Base-by-base conservation (phyloP, 192 early-diverging fungal genomes). In the Entomortierella lignicola region DNA sequence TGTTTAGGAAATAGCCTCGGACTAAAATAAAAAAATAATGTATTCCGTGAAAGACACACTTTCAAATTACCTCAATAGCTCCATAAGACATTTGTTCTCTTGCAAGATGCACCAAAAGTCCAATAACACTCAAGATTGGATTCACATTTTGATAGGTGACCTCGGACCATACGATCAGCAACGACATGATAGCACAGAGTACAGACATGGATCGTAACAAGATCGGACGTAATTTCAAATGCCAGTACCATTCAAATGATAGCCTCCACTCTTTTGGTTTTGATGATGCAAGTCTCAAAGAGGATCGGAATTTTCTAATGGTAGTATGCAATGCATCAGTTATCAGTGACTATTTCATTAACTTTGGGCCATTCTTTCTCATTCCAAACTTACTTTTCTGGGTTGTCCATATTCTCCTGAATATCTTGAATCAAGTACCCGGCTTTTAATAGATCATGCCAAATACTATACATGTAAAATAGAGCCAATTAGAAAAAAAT, bases 81-180 rank as follows among this genome's bases (percentile, higher is more conserved):
- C 88, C 86, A 70, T 92, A 92, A 12, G 87, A 85, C 32, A 79
- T 59, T 29, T 52, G 61, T 55, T 79, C 66, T 27, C 62, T 85
- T 55, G 13, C 86, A 81, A 80, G 81, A 57, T 29, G 87, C 64
- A 56, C 85, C 81, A 80, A 90, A 59, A 53, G 94, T 60, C 84
- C 88, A 54, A 96, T 91, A 56, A 94, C 88, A 7, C 93, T 95
- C 44, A 97, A 71, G 7, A 87, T 83, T 30, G 91, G 89, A 25
- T 83, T 80, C 13, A 77, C 56, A 31, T 91, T 63, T 61, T 95
- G 94, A 72, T 97, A 98, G 0, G 94, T 97, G 34, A 95, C 85
- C 81, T 99, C 97, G 4, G 95, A 97, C 97, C 97, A 99, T 30
- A 99, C 82, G 32, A 99, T 85, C 27, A 88, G 81, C 1, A 89